Conservation (phyloP, 768 basidiomycete genomes). For the Termitomyces sp. region DNA sequence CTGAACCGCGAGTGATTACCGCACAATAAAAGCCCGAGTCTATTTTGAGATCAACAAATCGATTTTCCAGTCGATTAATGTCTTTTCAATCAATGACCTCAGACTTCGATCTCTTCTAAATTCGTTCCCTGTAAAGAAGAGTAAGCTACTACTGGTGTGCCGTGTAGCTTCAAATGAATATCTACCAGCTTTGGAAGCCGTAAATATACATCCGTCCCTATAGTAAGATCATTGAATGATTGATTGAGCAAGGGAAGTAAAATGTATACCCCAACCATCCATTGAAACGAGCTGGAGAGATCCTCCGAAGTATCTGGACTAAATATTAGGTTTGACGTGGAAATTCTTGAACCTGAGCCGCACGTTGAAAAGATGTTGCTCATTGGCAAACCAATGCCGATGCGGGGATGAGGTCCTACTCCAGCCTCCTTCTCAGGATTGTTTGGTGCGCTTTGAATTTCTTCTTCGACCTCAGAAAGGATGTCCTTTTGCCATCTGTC, state of each 20-base stretch:
- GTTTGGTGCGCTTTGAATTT: conserved; percentile 16
- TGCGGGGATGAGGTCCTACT: conserved; percentile 51
- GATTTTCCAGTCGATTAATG: background rate
- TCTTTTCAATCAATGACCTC: conserved; percentile 2
- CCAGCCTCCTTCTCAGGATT: conserved; percentile 39
- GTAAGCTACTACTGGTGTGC: background rate
- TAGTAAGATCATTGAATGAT: conserved; percentile 3
- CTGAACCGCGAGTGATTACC: background rate
- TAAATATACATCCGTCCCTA: conserved; percentile 81
- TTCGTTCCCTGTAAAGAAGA: conserved; percentile 66
- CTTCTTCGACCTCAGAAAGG: conserved; percentile 15
- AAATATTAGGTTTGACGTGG: background rate
- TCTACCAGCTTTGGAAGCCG: conserved; percentile 76
- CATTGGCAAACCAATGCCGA: conserved; percentile 85
- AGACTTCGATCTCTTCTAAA: conserved; percentile 80
- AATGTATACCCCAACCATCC: conserved; percentile 73
- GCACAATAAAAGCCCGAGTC: background rate
- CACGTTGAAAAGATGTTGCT: conserved; percentile 84
- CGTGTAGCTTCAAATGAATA: background rate
- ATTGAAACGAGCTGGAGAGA: conserved; percentile 72
- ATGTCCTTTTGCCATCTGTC: conserved; percentile 34
- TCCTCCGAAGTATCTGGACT: conserved; percentile 73
- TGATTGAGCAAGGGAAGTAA: background rate
- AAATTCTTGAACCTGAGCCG: conserved; percentile 14
- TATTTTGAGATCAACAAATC: background rate